Evolutionary conservation across 176 grass and related monocot species (phyloP), one percentile per base, ranked within the genome.

Genomic region (Oryza brachyantha): DNA sequence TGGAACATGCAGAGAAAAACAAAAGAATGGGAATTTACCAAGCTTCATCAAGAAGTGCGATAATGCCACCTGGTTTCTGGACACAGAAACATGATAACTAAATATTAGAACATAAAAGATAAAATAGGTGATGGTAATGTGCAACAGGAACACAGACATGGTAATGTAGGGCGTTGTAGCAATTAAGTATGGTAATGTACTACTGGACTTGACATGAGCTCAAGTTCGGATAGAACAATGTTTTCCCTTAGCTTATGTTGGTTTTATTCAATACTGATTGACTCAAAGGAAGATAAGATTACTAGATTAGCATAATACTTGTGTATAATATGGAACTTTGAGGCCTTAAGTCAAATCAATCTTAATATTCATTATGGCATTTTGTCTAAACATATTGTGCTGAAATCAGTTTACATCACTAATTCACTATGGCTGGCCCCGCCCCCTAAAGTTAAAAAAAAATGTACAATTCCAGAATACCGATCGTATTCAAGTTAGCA

Each of bases 41-140:
- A 72, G 94, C 91, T 91, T 97, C 94, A 90, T 97, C 94, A 81
- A 97, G 84, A 84, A 97, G 89, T 29, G 94, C 86, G 75, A 97
- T 83, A 77, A 97, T 91, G 70, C 94, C 94, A 76, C 91, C 91
- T 88, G 93, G 93, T 97, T 97, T 97, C 94, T 97, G 88, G 72
- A 84, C 74, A 93, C 29, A 89, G 86, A 89, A 81, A 79, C 73
- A 46, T 14, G 75, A 68, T 22, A 74, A 27, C 29, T 41, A 8
- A 68, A 75, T 72, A 80, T 70, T 57, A 35, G 70, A 64, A 79
- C 54, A 83, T 52, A 73, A 66, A 43, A 66, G 50, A 55, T 55
- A 76, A 62, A 71, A 78, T 68, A 62, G 29, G 50, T 54, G 54
- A 22, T 14, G 77, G 70, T 66, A 45, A 72, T 82, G 27, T 66